A percentile compares a stretch with the other conserved stretches of the same genome.
Evolutionary conservation across 805 yeast genomes (phyloP).

Genomic region (Brettanomyces sp.): DNA sequence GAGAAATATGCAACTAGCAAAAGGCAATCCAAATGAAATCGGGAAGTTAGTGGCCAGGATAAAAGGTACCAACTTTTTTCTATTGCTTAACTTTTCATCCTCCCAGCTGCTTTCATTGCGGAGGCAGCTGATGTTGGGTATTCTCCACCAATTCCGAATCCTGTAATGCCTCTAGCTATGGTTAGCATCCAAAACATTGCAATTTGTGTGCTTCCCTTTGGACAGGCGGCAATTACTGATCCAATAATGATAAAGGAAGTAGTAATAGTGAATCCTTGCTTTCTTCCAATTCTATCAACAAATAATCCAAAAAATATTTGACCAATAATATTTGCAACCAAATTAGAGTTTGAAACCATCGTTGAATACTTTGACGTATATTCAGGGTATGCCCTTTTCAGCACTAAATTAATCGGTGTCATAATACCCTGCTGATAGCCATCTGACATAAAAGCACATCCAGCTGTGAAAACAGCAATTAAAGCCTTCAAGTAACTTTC

Average conservation of each 20-base stretch:
- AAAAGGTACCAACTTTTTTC: slow-evolving; percentile 33
- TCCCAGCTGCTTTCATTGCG: slow-evolving; percentile 53
- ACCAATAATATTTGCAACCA: slow-evolving; percentile 50
- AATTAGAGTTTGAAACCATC: slow-evolving; percentile 30
- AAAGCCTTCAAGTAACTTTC: slow-evolving; percentile 4
- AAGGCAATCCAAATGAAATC: slow-evolving; percentile 38
- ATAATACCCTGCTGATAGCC: slow-evolving; percentile 18
- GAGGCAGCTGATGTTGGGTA: slow-evolving; percentile 54
- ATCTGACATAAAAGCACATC: slow-evolving; percentile 17
- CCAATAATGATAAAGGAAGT: slow-evolving; percentile 48
- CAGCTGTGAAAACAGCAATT: slow-evolving; percentile 13
- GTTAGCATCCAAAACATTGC: slow-evolving; percentile 38
- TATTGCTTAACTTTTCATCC: slow-evolving; percentile 28
- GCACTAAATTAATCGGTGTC: slow-evolving; percentile 12
- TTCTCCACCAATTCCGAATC: slow-evolving; percentile 44
- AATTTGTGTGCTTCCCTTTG: slow-evolving; percentile 36
- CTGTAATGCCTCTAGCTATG: background rate
- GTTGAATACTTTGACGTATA: slow-evolving; percentile 12
- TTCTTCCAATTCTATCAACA: slow-evolving; percentile 50
- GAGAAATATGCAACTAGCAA: slow-evolving; percentile 35
- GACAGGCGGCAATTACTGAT: slow-evolving; percentile 45
- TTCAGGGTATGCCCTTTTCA: slow-evolving; percentile 7
- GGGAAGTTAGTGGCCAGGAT: slow-evolving; percentile 37
- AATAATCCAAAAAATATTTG: slow-evolving; percentile 47
- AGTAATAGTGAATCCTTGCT: slow-evolving; percentile 48